A percentile compares a stretch with the other conserved stretches of the same genome.
Conservation (phyloP, 495 filamentous ascomycete genomes). For the Aspergillus affinis region DNA sequence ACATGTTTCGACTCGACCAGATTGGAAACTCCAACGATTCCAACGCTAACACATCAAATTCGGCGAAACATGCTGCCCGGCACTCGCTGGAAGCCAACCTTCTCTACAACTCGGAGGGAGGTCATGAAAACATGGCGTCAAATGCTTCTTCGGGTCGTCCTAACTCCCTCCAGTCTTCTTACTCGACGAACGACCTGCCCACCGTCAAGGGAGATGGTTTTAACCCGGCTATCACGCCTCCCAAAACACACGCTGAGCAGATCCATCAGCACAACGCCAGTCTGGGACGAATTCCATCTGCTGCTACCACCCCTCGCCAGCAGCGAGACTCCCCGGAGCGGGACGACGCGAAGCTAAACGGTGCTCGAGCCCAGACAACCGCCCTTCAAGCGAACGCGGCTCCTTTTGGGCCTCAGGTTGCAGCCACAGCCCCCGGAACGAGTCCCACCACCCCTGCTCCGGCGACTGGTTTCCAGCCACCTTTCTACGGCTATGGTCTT, state of each 20-base stretch:
- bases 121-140: constrained; percentile 26
- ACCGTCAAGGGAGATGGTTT: constrained; percentile 67
- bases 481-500: constrained; percentile 35
- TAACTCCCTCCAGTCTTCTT: constrained; percentile 69
- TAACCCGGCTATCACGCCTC: constrained; percentile 52
- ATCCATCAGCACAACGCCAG: constrained; percentile 81
- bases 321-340: constrained; percentile 62
- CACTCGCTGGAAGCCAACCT: constrained; percentile 57
- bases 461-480: constrained; percentile 28
- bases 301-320: constrained; percentile 59
- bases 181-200: constrained; percentile 87
- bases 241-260: constrained; percentile 69
- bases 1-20: constrained; percentile 38
- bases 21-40: constrained; percentile 27
- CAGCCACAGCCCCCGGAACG: constrained; percentile 21
- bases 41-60: constrained; percentile 6
- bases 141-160: constrained; percentile 35
- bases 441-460: constrained; percentile 21
- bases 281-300: constrained; percentile 72
- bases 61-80: constrained; percentile 41
- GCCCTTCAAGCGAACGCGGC: constrained; percentile 76
- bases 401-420: constrained; percentile 59
- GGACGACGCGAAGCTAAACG: constrained; percentile 37
- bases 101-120: constrained; percentile 32
- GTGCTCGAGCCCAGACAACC: constrained; percentile 56